Conservation (phyloP, 306 rosid genomes). For the Prunus mira region DNA sequence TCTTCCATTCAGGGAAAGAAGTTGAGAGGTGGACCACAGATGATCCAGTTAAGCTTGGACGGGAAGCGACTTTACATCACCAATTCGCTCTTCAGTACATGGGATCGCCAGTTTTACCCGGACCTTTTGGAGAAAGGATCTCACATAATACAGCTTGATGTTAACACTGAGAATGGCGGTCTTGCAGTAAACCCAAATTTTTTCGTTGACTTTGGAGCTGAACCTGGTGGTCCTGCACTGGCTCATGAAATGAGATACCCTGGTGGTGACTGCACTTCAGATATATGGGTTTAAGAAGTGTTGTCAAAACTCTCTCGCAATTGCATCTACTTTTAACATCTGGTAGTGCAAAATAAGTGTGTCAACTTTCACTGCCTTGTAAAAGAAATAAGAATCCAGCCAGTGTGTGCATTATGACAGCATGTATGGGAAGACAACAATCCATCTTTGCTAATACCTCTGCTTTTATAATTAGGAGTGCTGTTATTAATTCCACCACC, state of each 20-base stretch:
- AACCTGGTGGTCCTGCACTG: conserved; percentile 89
- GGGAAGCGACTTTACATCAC: conserved; percentile 88
- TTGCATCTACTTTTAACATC: too few relatives aligned
- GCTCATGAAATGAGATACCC: conserved; percentile 98
- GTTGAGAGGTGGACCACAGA: conserved; percentile 91
- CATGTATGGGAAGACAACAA: not conserved
- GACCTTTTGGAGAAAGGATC: conserved; percentile 70
- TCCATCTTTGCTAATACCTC: not conserved
- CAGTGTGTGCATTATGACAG: not conserved
- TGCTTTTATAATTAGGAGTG: too few relatives aligned
- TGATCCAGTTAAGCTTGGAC: conserved; percentile 87
- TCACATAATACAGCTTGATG: conserved; percentile 87
- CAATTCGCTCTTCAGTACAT: conserved; percentile 77
- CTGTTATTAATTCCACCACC: too few relatives aligned
- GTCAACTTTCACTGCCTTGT: not conserved
- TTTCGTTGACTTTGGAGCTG: conserved; percentile 87
- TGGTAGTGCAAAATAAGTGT: not conserved
- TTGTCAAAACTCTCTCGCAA: not conserved
- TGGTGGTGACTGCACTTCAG: conserved; percentile 97
- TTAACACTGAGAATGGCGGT: conserved; percentile 72
- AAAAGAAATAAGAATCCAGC: not conserved
- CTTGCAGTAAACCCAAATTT: conserved; percentile 64
- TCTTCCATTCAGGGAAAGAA: conserved; percentile 55
- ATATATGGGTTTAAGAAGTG: conserved; percentile 67
- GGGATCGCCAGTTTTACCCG: conserved; percentile 90